Evolutionary conservation across 495 filamentous ascomycete genomes (phyloP).

Genomic region (Sabuloglossum arenarium): DNA sequence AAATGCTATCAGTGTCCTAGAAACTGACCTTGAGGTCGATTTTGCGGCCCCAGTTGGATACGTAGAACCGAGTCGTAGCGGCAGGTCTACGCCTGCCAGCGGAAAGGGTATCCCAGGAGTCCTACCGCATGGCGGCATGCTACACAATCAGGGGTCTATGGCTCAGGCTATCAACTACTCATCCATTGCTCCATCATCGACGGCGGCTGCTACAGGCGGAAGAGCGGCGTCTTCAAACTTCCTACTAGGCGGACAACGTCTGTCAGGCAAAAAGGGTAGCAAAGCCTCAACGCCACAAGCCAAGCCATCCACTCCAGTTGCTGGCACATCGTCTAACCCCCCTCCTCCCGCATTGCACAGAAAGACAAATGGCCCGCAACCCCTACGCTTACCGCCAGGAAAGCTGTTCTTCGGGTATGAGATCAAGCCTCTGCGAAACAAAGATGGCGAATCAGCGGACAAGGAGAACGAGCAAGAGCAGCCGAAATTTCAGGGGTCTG

Average conservation of each 20-base stretch:
- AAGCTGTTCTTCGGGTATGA: slow-evolving; percentile 95
- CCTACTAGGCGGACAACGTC: slow-evolving; percentile 45
- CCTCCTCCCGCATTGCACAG: slow-evolving; percentile 16
- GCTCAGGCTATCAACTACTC: slow-evolving; percentile 92
- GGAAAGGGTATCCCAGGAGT: slow-evolving; percentile 24
- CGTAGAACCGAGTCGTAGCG: slow-evolving; percentile 49
- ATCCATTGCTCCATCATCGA: slow-evolving; percentile 67
- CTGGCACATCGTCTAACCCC: slow-evolving; percentile 41
- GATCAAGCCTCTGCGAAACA: slow-evolving; percentile 66
- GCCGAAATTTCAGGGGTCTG: slow-evolving; percentile 67
- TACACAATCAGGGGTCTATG: slow-evolving; percentile 81
- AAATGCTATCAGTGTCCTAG: slow-evolving; percentile 74
- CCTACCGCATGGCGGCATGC: slow-evolving; percentile 30
- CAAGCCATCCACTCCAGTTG: slow-evolving; percentile 27
- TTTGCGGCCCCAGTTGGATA: slow-evolving; percentile 90
- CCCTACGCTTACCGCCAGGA: slow-evolving; percentile 64
- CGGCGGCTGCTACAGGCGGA: slow-evolving; percentile 34
- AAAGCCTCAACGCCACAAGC: slow-evolving; percentile 40
- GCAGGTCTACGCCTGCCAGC: slow-evolving; percentile 47
- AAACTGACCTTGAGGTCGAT: slow-evolving; percentile 88
- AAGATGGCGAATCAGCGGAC: slow-evolving; percentile 45
- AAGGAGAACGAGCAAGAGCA: slow-evolving; percentile 17
- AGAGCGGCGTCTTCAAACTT: slow-evolving; percentile 62
- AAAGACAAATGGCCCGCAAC: slow-evolving; percentile 53
- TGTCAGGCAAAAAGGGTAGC: slow-evolving; percentile 59